Evolutionary conservation across 331 rosid genomes (phyloP), one percentile per base, ranked within the genome.

Genomic region (Spiraea crenata): DNA sequence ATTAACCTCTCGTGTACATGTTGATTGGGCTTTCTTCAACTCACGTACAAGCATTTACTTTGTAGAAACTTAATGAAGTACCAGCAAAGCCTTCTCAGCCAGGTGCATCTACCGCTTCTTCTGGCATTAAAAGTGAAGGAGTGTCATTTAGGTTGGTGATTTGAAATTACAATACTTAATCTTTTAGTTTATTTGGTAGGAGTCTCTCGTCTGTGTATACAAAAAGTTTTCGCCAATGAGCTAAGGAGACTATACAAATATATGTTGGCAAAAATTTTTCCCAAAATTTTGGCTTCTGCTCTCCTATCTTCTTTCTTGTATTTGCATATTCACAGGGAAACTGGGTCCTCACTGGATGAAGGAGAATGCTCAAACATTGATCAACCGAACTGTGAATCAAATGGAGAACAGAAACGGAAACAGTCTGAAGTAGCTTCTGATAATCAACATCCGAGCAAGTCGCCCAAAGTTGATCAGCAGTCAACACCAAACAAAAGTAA

Each of bases 21-120:
- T 66, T 37, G 20, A 67, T 38, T 55, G 68, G 65, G 25, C 51
- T 71, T 64, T 57, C 15, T 81, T 80, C 39, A 63, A 63, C 71
- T 85, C 72, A 82, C 80, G 52, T 51, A 73, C 68, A 84, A 63
- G 45, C 76, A 45, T 68, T 83, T 66, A 70, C 58, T 62, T 74
- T 80, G 37, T 81, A 95, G 99, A 91, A 85, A 91, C 75, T 91
- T 88, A 87, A 83, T 70, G 90, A 84, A 78, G 93, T 76, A 83
- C 84, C 79, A 71, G 80, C 76, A 75, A 75, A 49, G 76, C 69
- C 72, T 19, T 51, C 46, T 63, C 86, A 80, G 80, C 86, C 85
- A 40, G 85, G 74, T 57, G 74, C 83, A 63, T 44, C 81, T 57
- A 71, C 73, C 17, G 5, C 80, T 61, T 73, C 82, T 10, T 64